Evolutionary conservation across 2,329 filamentous ascomycete species (phyloP).

Genomic region (Paraconiothyrium brasiliense): DNA sequence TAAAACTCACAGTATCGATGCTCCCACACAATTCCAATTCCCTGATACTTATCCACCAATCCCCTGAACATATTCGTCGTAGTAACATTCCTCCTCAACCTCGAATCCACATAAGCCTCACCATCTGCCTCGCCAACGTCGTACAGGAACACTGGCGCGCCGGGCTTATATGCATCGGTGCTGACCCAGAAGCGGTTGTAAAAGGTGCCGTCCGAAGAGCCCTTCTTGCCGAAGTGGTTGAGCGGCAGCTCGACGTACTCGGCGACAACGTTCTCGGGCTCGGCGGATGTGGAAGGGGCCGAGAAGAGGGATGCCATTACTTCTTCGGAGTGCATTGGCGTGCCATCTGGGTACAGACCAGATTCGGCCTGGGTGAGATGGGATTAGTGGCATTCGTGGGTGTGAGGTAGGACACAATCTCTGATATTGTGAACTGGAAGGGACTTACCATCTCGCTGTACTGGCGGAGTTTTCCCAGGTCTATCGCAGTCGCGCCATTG

Average conservation of each 20-base stretch:
- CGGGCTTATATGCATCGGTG: conserved; percentile 43
- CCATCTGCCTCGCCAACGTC: conserved; percentile 50
- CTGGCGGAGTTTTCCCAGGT: conserved; percentile 31
- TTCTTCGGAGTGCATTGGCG: conserved; percentile 28
- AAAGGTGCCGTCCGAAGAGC: conserved; percentile 40
- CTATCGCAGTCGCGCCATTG: conserved; percentile 32
- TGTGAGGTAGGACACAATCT: neutral
- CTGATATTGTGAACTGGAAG: neutral
- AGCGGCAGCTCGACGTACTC: conserved; percentile 50
- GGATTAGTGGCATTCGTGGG: neutral
- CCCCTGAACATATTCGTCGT: conserved; percentile 47
- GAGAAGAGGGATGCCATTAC: conserved; percentile 9
- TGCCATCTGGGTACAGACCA: conserved; percentile 45
- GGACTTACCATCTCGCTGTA: conserved; percentile 27
- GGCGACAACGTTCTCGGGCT: conserved; percentile 28
- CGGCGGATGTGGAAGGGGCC: conserved; percentile 3
- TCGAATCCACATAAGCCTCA: conserved; percentile 30
- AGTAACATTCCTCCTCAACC: conserved; percentile 34
- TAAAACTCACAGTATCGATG: conserved; percentile 48
- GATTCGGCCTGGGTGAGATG: conserved; percentile 35
- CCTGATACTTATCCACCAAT: conserved; percentile 46
- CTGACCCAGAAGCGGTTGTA: conserved; percentile 51
- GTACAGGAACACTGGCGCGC: conserved; percentile 51
- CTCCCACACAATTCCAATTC: conserved; percentile 53
- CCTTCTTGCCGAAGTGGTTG: conserved; percentile 46